These are phyloP conservation scores for Penicillium sp. DNA, from an alignment of 2,329 filamentous ascomycete genomes.

Conservation along the genomic window DNA sequence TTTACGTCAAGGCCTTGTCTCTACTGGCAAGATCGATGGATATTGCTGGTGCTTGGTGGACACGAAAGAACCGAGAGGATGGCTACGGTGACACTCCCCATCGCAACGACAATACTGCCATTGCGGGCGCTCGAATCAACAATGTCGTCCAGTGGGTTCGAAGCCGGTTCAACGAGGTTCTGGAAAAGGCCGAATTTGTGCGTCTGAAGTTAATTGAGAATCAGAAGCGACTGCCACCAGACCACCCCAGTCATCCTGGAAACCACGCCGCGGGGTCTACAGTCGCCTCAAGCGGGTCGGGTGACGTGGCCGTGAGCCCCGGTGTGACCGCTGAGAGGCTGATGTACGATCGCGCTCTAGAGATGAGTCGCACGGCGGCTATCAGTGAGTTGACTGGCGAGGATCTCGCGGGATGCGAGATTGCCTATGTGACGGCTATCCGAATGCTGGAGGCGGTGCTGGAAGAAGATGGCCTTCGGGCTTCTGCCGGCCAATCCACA, in stretches of 20 bases:
- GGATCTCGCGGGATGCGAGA: conserved; percentile 79
- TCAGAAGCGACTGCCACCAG: conserved; percentile 73
- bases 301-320: conserved; percentile 75
- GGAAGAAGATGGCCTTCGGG: conserved; percentile 63
- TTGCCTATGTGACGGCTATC: conserved; percentile 88
- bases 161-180: conserved; percentile 87
- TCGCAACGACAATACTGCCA: conserved; percentile 44
- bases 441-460: conserved; percentile 92
- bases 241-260: conserved; percentile 78
- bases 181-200: conserved; percentile 95
- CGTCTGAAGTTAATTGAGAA: conserved; percentile 79
- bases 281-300: conserved; percentile 56
- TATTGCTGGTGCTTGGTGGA: conserved; percentile 89
- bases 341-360: conserved; percentile 94
- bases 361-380: conserved; percentile 92
- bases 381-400: conserved; percentile 94
- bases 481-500: conserved; percentile 19
- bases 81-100: conserved; percentile 40
- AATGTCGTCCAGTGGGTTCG: conserved; percentile 94
- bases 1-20: conserved; percentile 91
- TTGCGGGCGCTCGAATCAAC: conserved; percentile 68
- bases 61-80: conserved; percentile 65
- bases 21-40: conserved; percentile 93
- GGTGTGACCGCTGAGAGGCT: conserved; percentile 92
- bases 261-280: conserved; percentile 62